Conservation (phyloP, 345 rosid species). For the Chamaenerion angustifolium region DNA sequence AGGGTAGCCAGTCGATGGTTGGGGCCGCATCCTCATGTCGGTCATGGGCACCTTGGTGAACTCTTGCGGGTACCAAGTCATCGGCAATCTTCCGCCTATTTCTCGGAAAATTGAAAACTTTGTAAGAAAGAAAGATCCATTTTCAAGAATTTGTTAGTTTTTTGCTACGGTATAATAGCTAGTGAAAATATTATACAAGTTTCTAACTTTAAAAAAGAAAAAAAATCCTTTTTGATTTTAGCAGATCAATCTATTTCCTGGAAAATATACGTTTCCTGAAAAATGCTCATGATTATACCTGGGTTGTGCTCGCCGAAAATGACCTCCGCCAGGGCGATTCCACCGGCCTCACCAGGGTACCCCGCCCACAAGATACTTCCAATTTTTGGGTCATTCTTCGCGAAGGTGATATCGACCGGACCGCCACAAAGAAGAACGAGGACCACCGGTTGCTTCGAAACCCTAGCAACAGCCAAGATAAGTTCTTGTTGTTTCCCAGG, state of each 20-base stretch:
- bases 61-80: conserved; percentile 79
- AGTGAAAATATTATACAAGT: too few relatives aligned
- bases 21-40: conserved; percentile 78
- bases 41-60: conserved; percentile 62
- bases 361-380: conserved; percentile 91
- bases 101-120: too few relatives aligned
- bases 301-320: conserved; percentile 87
- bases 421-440: conserved; percentile 77
- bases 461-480: conserved; percentile 38
- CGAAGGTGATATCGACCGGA: conserved; percentile 64
- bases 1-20: conserved; percentile 44
- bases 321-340: conserved; percentile 65
- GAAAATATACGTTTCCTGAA: too few relatives aligned
- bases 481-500: conserved; percentile 73
- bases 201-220: too few relatives aligned
- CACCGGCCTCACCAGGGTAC: conserved; percentile 89
- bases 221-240: too few relatives aligned
- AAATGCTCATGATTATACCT: conserved; percentile 22
- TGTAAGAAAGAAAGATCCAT: too few relatives aligned
- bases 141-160: too few relatives aligned
- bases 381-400: conserved; percentile 33
- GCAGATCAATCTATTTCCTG: too few relatives aligned
- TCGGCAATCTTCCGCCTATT: conserved; percentile 84
- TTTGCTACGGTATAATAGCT: too few relatives aligned
- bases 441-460: conserved; percentile 53